Conservation (phyloP, 805 yeast genomes). For the Cyberlindnera mississippiensis region DNA sequence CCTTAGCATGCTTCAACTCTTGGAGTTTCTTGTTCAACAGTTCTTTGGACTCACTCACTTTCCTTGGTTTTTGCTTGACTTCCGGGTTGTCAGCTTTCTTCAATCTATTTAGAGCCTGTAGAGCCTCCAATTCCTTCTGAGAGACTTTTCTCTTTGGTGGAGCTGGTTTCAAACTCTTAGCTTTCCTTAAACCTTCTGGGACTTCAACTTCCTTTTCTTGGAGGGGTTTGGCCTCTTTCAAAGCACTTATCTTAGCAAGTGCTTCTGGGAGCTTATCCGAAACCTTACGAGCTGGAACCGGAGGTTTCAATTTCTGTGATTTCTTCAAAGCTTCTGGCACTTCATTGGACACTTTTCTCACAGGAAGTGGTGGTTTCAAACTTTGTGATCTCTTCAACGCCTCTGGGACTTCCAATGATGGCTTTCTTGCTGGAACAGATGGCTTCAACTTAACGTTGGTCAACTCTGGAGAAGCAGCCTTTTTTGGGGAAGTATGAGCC, state of each 20-base stretch:
- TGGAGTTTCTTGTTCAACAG: slow-evolving; percentile 14
- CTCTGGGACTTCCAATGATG: slow-evolving; percentile 21
- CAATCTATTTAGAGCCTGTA: slow-evolving; percentile 11
- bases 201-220: slow-evolving; percentile 8
- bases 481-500: not conserved
- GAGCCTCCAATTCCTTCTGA: slow-evolving; percentile 20
- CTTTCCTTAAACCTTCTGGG: slow-evolving; percentile 16
- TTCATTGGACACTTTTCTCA: slow-evolving; percentile 17
- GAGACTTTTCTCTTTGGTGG: slow-evolving; percentile 17
- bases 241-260: slow-evolving; percentile 4
- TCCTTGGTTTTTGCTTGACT: slow-evolving; percentile 20
- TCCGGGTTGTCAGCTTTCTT: slow-evolving; percentile 16
- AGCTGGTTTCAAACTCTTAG: slow-evolving; percentile 15
- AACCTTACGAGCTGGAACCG: slow-evolving; percentile 21
- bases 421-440: slow-evolving; percentile 8
- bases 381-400: slow-evolving; percentile 14
- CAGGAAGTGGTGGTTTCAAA: slow-evolving; percentile 24
- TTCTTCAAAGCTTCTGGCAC: slow-evolving; percentile 23
- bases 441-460: slow-evolving; percentile 5
- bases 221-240: slow-evolving; percentile 9
- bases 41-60: slow-evolving; percentile 22
- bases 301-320: slow-evolving; percentile 20
- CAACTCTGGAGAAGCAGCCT: not conserved
- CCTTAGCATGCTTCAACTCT: slow-evolving; percentile 13
- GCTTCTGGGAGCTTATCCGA: slow-evolving; percentile 25